phyloP scores from a whole-genome alignment of 352 stramenopile species.

The Globisporangium yorkense region DNA sequence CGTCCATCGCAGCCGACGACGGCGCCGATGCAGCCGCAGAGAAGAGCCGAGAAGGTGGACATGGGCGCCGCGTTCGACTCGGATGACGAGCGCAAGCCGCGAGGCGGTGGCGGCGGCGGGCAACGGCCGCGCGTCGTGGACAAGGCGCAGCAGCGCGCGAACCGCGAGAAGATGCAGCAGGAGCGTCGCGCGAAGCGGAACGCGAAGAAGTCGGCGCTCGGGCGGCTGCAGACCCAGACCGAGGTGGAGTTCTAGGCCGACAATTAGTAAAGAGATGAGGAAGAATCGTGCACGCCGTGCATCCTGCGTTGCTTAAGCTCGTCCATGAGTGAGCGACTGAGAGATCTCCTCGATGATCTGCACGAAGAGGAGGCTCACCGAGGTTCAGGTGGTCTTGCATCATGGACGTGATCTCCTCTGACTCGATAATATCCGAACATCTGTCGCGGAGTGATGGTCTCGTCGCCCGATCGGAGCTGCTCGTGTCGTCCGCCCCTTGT shows the following conservation, averaged over 20 bases:
- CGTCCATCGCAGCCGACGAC: neutral
- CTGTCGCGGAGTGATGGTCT: too few species aligned
- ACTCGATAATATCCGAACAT: too few species aligned
- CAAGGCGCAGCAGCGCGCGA: slow-evolving; percentile 50
- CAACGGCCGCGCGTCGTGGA: slow-evolving; percentile 26
- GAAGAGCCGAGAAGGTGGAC: slow-evolving; percentile 43
- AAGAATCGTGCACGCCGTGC: too few species aligned
- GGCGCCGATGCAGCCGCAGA: neutral
- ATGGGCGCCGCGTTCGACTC: slow-evolving; percentile 77
- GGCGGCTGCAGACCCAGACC: slow-evolving; percentile 31
- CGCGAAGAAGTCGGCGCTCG: slow-evolving; percentile 55
- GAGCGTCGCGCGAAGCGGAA: slow-evolving; percentile 47
- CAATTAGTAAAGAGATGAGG: too few species aligned
- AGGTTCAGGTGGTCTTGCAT: too few species aligned
- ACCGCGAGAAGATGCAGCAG: slow-evolving; percentile 47
- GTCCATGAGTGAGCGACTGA: too few species aligned
- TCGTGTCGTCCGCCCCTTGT: too few species aligned
- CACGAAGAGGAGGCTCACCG: too few species aligned
- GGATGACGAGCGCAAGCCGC: slow-evolving; percentile 27
- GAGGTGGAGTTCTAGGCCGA: slow-evolving; percentile 39
- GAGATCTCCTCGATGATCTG: too few species aligned
- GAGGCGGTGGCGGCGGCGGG: neutral
- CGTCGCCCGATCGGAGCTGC: too few species aligned
- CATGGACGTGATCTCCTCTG: too few species aligned
- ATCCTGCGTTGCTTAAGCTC: too few species aligned